Base-by-base conservation (phyloP, 192 early-diverging fungal species). In the Chytriomyces confervae region DNA sequence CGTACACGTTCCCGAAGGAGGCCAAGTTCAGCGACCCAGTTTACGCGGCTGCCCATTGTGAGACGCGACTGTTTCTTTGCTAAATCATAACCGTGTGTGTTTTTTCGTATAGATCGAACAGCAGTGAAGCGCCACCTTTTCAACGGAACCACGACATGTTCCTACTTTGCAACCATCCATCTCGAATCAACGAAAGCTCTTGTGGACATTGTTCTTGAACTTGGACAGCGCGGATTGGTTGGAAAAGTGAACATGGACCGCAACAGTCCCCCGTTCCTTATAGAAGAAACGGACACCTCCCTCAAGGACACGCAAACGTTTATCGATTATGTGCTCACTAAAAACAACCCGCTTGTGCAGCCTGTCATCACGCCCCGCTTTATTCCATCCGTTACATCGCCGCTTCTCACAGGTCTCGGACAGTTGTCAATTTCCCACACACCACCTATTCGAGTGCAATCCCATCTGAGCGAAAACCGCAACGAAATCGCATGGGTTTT, bases 181-280 rank as follows among this genome's bases (percentile, higher is more conserved):
- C 77, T 93, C 20, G 91, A 92, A 20, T 83, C 93, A 11, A 91
- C 89, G 76, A 87, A 92, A 67, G 75, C 86, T 18, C 86, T 98
- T 66, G 95, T 90, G 3, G 86, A 94, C 46, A 86, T 92, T 29
- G 88, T 95, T 62, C 36, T 13, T 49, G 80, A 86, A 49, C 80
- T 86, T n/a, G 97, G 96, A 7, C 97, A 98, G 82, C 93, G 97
- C 69, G 96, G 93, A 23, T 94, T 90, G 79, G 91, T 98, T 48
- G 97, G 97, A 20, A 97, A 97, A 79, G 96, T 98, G 68, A 95
- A 94, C 87, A 98, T 98, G 97, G 95, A 97, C 82, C 84, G 91
- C 71, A 95, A 96, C 79, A 81, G 89, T 1, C 94, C 95, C 29
- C 87, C 91, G 47, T 91, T 87, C 77, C 93, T 95, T 81, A 79